Percentiles rank a stretch among this genome's conserved stretches.
Evolutionary conservation across 1,139 yeast genomes (phyloP).

Genomic region (Candida frijolesensis): DNA sequence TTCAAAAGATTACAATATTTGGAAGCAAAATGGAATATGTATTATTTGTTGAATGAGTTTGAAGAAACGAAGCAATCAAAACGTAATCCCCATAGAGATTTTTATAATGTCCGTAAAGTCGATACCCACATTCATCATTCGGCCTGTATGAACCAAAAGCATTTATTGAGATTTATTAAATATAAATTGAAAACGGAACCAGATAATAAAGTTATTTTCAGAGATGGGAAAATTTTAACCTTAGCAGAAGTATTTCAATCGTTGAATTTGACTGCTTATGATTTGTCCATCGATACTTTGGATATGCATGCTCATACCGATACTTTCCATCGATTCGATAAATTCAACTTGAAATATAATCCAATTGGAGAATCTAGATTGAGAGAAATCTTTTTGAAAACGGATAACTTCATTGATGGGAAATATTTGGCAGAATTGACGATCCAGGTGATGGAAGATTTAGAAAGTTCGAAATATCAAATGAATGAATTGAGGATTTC

Average conservation of each 20-base stretch:
- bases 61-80: constrained; percentile 87
- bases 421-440: constrained; percentile 91
- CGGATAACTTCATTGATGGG: constrained; percentile 91
- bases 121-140: constrained; percentile 99
- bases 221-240: constrained; percentile 92
- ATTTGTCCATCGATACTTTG: constrained; percentile 90
- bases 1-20: constrained; percentile 89
- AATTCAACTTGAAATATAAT: constrained; percentile 94
- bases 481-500: constrained; percentile 97
- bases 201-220: constrained; percentile 84
- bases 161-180: constrained; percentile 89
- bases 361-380: constrained; percentile 98
- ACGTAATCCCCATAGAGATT: constrained; percentile 88
- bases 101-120: constrained; percentile 96
- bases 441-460: constrained; percentile 87
- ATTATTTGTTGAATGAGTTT: constrained; percentile 83
- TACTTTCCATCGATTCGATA: constrained; percentile 96
- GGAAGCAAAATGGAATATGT: constrained; percentile 96
- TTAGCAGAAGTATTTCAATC: constrained; percentile 87
- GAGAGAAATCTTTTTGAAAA: constrained; percentile 92
- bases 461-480: constrained; percentile 93
- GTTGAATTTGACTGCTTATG: constrained; percentile 88
- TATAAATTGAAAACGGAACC: constrained; percentile 70
- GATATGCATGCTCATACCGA: constrained; percentile 99
- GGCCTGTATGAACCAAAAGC: constrained; percentile 99